A percentile compares a stretch with the other conserved stretches of the same genome.
Conservation (phyloP, 352 stramenopile genomes). For the Globisporangium mamillatum region DNA sequence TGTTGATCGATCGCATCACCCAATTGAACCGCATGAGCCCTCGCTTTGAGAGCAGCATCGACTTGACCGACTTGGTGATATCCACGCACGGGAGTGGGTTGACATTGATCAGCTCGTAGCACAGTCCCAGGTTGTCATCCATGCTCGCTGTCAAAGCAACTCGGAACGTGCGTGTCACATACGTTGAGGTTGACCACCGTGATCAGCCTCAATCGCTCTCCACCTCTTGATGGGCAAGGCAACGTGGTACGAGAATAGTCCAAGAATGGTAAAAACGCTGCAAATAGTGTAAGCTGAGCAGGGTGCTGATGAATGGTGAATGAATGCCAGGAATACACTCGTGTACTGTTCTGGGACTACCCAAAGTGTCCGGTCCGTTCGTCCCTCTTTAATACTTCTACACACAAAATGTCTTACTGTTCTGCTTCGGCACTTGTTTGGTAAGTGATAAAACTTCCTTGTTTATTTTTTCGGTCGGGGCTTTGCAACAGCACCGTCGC, state of each 20-base stretch:
- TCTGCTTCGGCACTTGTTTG: too few relatives aligned
- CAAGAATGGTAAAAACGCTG: not conserved
- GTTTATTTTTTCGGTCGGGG: not conserved
- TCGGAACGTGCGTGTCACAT: not conserved
- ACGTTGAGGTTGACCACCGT: not conserved
- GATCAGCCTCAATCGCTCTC: not conserved
- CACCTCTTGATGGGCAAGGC: not conserved
- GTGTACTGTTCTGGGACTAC: not conserved
- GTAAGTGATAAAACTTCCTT: too few relatives aligned
- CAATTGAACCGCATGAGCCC: not conserved
- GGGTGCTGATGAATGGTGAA: too few relatives aligned
- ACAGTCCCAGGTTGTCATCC: not conserved
- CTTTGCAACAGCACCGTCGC: not conserved
- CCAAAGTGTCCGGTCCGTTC: not conserved
- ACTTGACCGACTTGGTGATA: slow-evolving; percentile 5
- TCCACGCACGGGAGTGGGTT: not conserved
- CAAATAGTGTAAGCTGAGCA: not conserved
- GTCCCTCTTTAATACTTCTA: too few relatives aligned
- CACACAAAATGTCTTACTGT: too few relatives aligned
- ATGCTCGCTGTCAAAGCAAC: not conserved
- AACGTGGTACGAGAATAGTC: not conserved
- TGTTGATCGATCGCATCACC: not conserved
- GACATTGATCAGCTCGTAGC: not conserved
- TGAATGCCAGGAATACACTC: not conserved
- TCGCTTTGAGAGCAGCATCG: slow-evolving; percentile 2